Base-by-base conservation (phyloP, 208 protist genomes). In the Crithidia sp. region DNA sequence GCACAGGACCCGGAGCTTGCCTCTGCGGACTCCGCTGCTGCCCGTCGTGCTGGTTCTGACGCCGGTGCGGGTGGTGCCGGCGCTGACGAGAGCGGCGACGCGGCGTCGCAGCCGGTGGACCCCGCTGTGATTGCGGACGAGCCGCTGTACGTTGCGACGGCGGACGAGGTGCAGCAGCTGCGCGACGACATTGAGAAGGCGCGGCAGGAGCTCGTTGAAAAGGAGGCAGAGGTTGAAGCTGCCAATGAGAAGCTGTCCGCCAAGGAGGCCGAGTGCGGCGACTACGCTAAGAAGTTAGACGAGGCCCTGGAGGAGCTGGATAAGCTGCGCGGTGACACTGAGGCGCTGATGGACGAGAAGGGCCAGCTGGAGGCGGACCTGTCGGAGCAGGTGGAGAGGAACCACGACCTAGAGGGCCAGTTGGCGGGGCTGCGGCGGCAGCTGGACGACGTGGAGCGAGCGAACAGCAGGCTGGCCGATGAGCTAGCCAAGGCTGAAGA, bases 61-160 rank as follows among this genome's bases (percentile, higher is more conserved):
- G 6, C 61, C 45, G 40, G 41, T 19, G 40, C 1, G 12, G 17
- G 52, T 3, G 1, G 49, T 47, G 13, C 43, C 55, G 50, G 45
- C 8, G 57, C 57, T 47, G 57, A 16, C 5, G 28, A 13, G 39
- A 39, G 40, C 59, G 39, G 41, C 39, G 72, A 66, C 49, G 63
- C 72, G 17, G 58, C 64, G 17, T 41, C 63, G 13, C 28, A 54
- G n/a, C 47, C 64, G 10, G 56, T 77, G 2, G 63, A 60, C 56
- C 72, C 58, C 39, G 72, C 64, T 40, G 65, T 71, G 3, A 63
- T 77, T 3, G 72, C 72, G 1, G 72, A 16, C 40, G 72, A 76
- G 71, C 63, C 71, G 16, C 43, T 76, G 43, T 76, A 76, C 71
- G 50, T 70, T 7, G 63, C 49, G 5, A 77, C 64, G 8, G 57